Evolutionary conservation across 2,329 filamentous ascomycete species (phyloP), one percentile per base, ranked within the genome.

Genomic region (Magnaporthiopsis rhizophila): DNA sequence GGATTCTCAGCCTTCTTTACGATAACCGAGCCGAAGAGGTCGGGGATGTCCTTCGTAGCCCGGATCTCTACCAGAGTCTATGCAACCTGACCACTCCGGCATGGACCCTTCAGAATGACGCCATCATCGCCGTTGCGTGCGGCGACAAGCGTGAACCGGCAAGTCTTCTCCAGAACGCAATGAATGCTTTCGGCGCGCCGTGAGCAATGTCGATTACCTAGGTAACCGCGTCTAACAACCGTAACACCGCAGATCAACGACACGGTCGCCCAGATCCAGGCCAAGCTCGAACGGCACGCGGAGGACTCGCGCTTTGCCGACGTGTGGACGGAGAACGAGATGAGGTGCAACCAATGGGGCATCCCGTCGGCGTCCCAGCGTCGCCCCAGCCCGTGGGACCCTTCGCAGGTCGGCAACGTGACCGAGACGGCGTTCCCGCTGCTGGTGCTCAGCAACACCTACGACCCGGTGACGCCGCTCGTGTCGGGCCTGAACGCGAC

Each of bases 391-490:
- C 45, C 45, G 6, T 53, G 45, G 45, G 45, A 53, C 21, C 45
- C 45, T 9, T 53, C 21, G 45, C 45, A 71, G 61, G 71, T 70
- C 66, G 74, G 69, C 38, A 66, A 67, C 38, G 70, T 70, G n/a
- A 75, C 75, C 65, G 74, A 78, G 30, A 84, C 80, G 7, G 75
- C 78, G 7, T 78, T 83, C 67, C 85, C 85, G 0, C 74, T 88
- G 45, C 76, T 88, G 8, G 83, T 86, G 69, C 73, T 86, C 15
- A 81, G 80, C 53, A 86, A 83, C 69, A 82, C 80, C 0, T 76
- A 81, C 18, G 85, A 88, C 65, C 84, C 85, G 1, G 84, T 87
- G 24, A 87, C 85, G 0, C 84, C 85, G 3, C 72, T 87, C 5
- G 68, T 69, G 59, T 78, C 79, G 58, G 82, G 79, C 1, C 73